Conservation (phyloP, 371 early-diverging fungal species). For the Mucor sp. region DNA sequence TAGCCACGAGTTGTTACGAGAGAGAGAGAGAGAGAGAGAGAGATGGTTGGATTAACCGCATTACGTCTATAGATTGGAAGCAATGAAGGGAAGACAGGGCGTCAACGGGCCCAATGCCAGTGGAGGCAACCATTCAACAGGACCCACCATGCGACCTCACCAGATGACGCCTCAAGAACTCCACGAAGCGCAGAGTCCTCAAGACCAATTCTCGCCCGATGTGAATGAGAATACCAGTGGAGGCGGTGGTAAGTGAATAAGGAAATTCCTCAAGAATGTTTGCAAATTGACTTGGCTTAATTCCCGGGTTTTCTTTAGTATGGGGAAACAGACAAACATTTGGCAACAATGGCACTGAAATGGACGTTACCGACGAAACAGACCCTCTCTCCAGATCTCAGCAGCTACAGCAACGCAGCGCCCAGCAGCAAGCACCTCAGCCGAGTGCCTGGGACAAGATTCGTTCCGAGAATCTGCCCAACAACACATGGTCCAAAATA, state of each 20-base stretch:
- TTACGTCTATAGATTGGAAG: slow-evolving; percentile 14
- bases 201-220: slow-evolving; percentile 19
- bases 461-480: slow-evolving; percentile 43
- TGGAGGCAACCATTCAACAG: background rate
- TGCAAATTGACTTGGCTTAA: background rate
- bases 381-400: slow-evolving; percentile 10
- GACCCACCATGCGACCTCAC: background rate
- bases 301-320: slow-evolving; percentile 3
- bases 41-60: background rate
- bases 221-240: background rate
- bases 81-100: slow-evolving; percentile 14
- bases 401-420: background rate
- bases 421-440: slow-evolving; percentile 16
- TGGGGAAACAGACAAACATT: slow-evolving; percentile 8
- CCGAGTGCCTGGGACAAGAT: slow-evolving; percentile 49
- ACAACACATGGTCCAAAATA: slow-evolving; percentile 42
- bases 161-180: slow-evolving; percentile 11
- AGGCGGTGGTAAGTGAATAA: background rate
- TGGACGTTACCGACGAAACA: slow-evolving; percentile 11
- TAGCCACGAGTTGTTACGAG: background rate
- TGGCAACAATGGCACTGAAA: background rate
- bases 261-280: background rate
- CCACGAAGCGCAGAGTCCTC: slow-evolving; percentile 7
- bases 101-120: background rate
- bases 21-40: too few relatives aligned